Percentiles rank a stretch among this genome's conserved stretches.
These are phyloP conservation scores for Neurospora tetraspora DNA, from an alignment of 495 filamentous ascomycete genomes.

Conservation along the genomic window DNA sequence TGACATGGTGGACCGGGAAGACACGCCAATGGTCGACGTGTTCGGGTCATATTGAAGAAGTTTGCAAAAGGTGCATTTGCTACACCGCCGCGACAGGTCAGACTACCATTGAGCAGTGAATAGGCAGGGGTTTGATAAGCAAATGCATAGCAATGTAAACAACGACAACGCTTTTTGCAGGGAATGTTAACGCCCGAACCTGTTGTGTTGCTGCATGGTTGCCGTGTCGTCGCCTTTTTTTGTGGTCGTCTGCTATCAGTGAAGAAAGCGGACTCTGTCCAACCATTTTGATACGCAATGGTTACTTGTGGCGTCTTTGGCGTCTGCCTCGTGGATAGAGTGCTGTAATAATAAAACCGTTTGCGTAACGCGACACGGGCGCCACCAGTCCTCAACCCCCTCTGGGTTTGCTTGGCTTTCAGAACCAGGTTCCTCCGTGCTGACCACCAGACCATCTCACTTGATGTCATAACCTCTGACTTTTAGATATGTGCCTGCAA, in stretches of 20 bases:
- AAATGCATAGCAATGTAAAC: neutral
- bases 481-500: constrained; percentile 57
- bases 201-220: neutral
- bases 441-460: constrained; percentile 8
- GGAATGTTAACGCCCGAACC: neutral
- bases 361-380: neutral
- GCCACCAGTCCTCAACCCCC: neutral
- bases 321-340: neutral
- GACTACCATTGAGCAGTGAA: neutral
- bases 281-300: neutral
- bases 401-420: too few species aligned
- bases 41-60: neutral
- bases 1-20: neutral
- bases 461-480: constrained; percentile 55
- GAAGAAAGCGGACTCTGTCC: neutral
- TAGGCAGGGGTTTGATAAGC: neutral
- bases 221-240: neutral
- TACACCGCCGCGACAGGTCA: neutral
- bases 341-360: neutral
- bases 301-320: neutral
- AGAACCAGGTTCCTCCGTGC: neutral
- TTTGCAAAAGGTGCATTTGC: neutral
- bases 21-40: neutral
- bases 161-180: too few species aligned
- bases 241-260: neutral